Evolutionary conservation across 192 early-diverging fungal species (phyloP).

Genomic region (Cladochytrium replicatum): DNA sequence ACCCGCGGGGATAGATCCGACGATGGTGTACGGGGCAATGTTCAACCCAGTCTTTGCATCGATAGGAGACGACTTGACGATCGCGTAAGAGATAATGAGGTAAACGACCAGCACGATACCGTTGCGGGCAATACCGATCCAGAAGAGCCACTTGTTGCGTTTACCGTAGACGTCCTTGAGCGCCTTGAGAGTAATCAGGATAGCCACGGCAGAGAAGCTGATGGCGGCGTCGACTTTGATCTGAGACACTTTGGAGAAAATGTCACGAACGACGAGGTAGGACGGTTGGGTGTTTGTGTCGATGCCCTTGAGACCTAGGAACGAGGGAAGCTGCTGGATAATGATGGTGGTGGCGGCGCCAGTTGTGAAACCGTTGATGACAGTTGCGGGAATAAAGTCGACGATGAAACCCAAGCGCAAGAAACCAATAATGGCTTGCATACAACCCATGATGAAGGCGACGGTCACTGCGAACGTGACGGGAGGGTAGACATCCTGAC

Average conservation of each 20-base stretch:
- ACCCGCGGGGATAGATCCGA: conserved; percentile 65
- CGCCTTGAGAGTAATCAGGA: not conserved
- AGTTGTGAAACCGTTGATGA: conserved; percentile 80
- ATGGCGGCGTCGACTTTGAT: conserved; percentile 45
- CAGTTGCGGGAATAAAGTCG: conserved; percentile 75
- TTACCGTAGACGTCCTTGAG: not conserved
- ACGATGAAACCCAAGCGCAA: conserved; percentile 77
- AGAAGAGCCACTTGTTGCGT: conserved; percentile 41
- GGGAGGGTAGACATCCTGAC: conserved; percentile 1
- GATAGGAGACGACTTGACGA: conserved; percentile 24
- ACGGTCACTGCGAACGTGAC: conserved; percentile 49
- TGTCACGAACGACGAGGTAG: conserved; percentile 70
- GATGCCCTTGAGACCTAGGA: conserved; percentile 68
- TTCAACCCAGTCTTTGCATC: conserved; percentile 14
- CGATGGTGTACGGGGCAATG: conserved; percentile 45
- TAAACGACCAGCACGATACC: conserved; percentile 66
- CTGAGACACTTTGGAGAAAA: conserved; percentile 24
- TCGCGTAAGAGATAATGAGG: conserved; percentile 56
- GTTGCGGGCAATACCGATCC: conserved; percentile 60
- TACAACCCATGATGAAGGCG: conserved; percentile 63
- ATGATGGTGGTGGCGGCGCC: conserved; percentile 73
- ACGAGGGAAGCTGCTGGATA: conserved; percentile 66
- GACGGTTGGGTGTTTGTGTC: conserved; percentile 55
- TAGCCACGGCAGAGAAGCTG: conserved; percentile 41
- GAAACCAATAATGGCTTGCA: conserved; percentile 61